Conservation (phyloP, 495 filamentous ascomycete genomes). For the Apodospora peruviana region DNA sequence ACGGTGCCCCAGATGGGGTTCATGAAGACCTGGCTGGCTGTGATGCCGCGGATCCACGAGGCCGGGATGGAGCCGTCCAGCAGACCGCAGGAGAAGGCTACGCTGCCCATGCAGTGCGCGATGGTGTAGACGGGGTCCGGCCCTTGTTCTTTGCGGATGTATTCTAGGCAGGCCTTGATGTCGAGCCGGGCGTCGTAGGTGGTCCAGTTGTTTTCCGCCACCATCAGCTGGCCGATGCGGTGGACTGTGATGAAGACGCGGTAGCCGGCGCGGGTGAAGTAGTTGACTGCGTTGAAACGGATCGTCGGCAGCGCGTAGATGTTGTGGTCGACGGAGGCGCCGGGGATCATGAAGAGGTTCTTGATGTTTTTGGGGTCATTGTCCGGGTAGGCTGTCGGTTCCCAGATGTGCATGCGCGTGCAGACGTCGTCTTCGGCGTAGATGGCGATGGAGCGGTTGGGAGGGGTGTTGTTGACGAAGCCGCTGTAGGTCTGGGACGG, state of each 20-base stretch:
- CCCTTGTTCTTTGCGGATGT: slow-evolving; percentile 38
- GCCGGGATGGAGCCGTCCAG: slow-evolving; percentile 59
- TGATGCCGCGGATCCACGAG: slow-evolving; percentile 56
- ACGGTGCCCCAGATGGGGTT: slow-evolving; percentile 53
- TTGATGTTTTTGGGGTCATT: slow-evolving; percentile 26
- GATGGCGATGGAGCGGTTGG: slow-evolving; percentile 33
- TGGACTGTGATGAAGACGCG: slow-evolving; percentile 54
- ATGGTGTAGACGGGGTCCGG: slow-evolving; percentile 51
- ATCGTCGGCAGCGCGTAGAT: slow-evolving; percentile 63
- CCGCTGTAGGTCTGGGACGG: slow-evolving; percentile 40
- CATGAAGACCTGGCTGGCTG: slow-evolving; percentile 60
- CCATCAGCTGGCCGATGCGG: slow-evolving; percentile 52
- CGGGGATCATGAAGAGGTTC: slow-evolving; percentile 57
- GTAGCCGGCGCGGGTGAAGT: slow-evolving; percentile 56
- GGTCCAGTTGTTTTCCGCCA: slow-evolving; percentile 50
- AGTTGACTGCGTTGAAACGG: slow-evolving; percentile 58
- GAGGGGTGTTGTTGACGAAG: slow-evolving; percentile 45
- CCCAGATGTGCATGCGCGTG: slow-evolving; percentile 52
- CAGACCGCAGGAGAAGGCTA: slow-evolving; percentile 53
- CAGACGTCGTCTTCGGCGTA: slow-evolving; percentile 46
- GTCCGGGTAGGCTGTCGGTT: slow-evolving; percentile 31
- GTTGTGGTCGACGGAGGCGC: slow-evolving; percentile 57
- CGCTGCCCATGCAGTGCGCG: slow-evolving; percentile 62
- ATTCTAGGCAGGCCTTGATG: slow-evolving; percentile 50
- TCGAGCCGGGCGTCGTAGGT: slow-evolving; percentile 60